Conservation (phyloP, 495 filamentous ascomycete genomes). For the Talaromyces nanjingensis region DNA sequence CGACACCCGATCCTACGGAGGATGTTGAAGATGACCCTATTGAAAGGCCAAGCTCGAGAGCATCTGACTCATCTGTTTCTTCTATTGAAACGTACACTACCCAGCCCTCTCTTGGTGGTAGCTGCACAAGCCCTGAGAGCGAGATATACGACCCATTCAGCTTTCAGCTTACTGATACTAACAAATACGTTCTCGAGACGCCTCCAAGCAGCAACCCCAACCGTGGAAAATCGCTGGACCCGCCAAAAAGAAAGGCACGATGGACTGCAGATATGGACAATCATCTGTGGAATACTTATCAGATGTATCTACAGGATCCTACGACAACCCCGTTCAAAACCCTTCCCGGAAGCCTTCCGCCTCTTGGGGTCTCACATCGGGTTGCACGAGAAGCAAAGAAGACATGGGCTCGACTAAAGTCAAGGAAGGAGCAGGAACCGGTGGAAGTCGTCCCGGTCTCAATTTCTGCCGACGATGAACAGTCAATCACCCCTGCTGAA, state of each 20-base stretch:
- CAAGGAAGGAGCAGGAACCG: background rate
- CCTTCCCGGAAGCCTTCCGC: slow-evolving; percentile 78
- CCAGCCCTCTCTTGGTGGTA: slow-evolving; percentile 57
- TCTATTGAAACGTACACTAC: slow-evolving; percentile 60
- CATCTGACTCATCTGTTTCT: slow-evolving; percentile 64
- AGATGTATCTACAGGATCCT: slow-evolving; percentile 82
- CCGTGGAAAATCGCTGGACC: slow-evolving; percentile 7
- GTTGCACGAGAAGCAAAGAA: slow-evolving; percentile 79
- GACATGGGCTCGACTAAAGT: slow-evolving; percentile 54
- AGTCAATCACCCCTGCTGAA: slow-evolving; percentile 25
- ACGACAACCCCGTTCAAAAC: slow-evolving; percentile 91
- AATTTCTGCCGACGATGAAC: background rate
- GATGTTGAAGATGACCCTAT: slow-evolving; percentile 35
- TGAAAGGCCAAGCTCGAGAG: slow-evolving; percentile 49
- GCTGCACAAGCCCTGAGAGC: slow-evolving; percentile 62
- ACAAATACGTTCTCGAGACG: slow-evolving; percentile 27
- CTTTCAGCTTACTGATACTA: slow-evolving; percentile 35
- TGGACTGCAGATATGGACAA: slow-evolving; percentile 91
- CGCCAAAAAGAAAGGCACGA: slow-evolving; percentile 14
- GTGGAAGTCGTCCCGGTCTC: background rate
- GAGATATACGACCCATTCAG: slow-evolving; percentile 49
- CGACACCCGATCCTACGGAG: slow-evolving; percentile 23
- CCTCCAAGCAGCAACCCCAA: slow-evolving; percentile 21
- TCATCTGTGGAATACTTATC: slow-evolving; percentile 88
- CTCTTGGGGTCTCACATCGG: slow-evolving; percentile 80